phyloP scores from a whole-genome alignment of 164 flowering plant species.

The Berberis vulgaris region DNA sequence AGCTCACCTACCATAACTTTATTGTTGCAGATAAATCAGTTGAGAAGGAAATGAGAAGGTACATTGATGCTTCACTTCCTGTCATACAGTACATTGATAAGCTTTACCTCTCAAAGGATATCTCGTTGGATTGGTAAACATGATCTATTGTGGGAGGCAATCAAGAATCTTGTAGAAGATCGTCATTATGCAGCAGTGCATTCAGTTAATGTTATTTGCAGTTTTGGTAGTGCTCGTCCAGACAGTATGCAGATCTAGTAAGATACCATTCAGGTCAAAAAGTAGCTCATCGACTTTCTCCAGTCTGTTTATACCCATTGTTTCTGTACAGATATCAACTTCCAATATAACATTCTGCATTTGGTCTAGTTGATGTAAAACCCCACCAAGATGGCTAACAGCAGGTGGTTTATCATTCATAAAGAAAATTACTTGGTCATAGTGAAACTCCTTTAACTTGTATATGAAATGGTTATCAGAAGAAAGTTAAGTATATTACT shows the following conservation, averaged over 20 bases:
- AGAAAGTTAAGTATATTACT: no score
- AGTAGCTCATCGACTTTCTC: neutral
- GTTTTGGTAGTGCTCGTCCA: neutral
- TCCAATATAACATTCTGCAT: no score
- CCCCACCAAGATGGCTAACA: no score
- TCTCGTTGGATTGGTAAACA: constrained; percentile 78
- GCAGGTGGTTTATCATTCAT: no score
- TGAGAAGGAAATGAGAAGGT: constrained; percentile 78
- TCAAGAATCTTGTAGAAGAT: neutral
- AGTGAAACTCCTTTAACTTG: no score
- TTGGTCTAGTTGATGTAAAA: no score
- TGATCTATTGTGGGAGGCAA: neutral
- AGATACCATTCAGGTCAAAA: neutral
- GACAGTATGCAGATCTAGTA: neutral
- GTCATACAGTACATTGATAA: constrained; percentile 64
- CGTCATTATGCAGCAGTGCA: neutral
- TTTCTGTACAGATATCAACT: neutral
- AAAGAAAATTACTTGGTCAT: no score
- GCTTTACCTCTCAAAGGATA: constrained; percentile 51
- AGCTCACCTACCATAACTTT: neutral
- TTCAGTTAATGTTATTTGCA: neutral
- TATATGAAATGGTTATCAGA: no score
- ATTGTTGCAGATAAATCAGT: constrained; percentile 59
- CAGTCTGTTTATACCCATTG: neutral
- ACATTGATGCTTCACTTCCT: constrained; percentile 55